Conservation (phyloP, 192 early-diverging fungal genomes). For the Geosiphon pyriformis region DNA sequence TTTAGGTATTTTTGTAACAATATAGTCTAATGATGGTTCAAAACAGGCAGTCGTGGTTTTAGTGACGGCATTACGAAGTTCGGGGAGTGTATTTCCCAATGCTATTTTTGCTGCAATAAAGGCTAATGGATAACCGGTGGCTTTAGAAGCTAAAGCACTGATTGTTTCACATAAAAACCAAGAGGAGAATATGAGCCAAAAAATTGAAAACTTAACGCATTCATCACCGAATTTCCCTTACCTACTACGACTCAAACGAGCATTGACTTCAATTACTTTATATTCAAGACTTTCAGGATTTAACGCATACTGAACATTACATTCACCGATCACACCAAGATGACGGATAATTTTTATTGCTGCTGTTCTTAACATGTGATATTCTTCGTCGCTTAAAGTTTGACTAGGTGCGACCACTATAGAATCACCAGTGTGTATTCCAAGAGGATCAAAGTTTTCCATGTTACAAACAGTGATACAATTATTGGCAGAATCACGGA, state of each 20-base stretch:
- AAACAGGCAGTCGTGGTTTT: conserved; percentile 96
- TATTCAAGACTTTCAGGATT: conserved; percentile 94
- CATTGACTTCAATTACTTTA: conserved; percentile 98
- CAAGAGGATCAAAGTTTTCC: conserved; percentile 99
- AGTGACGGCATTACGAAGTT: conserved; percentile 93
- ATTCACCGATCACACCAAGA: conserved; percentile 98
- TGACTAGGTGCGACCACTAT: conserved; percentile 98
- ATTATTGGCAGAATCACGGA: conserved; percentile 90
- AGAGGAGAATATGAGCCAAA: neutral
- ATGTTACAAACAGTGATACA: conserved; percentile 99
- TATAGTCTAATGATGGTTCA: conserved; percentile 94
- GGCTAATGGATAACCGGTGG: conserved; percentile 96
- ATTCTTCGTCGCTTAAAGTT: conserved; percentile 95
- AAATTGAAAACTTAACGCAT: neutral
- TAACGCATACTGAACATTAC: conserved; percentile 98
- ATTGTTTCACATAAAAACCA: conserved; percentile 29
- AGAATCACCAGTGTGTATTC: conserved; percentile 99
- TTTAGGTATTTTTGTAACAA: conserved; percentile 78
- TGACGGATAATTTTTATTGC: conserved; percentile 97
- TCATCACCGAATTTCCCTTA: neutral
- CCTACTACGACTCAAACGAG: conserved; percentile 74
- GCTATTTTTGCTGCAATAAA: conserved; percentile 98
- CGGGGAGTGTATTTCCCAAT: conserved; percentile 85
- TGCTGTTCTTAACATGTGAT: conserved; percentile 95
- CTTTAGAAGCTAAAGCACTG: conserved; percentile 94